These are phyloP conservation scores for Botrytis medusae DNA, from an alignment of 2,329 filamentous ascomycete genomes.

Conservation along the genomic window DNA sequence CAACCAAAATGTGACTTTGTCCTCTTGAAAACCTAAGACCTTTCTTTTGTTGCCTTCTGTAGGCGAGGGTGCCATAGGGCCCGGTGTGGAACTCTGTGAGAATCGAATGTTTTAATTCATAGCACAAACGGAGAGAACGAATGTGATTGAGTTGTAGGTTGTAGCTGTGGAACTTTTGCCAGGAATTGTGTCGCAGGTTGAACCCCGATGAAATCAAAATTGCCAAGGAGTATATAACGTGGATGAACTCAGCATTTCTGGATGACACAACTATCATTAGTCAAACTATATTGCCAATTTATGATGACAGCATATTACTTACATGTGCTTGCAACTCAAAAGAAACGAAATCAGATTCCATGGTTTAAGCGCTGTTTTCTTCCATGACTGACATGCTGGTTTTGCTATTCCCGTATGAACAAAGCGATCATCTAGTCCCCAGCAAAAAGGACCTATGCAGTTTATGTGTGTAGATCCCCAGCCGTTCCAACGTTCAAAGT, in stretches of 20 bases:
- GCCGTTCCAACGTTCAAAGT: too few species aligned
- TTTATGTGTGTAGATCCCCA: too few species aligned
- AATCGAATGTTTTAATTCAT: fast-evolving
- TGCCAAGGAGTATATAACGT: not conserved
- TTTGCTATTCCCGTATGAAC: too few species aligned
- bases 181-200: not conserved
- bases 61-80: not conserved
- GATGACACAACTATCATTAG: not conserved
- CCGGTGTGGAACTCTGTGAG: not conserved
- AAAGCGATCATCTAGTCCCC: too few species aligned
- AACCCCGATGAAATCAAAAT: not conserved
- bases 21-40: not conserved
- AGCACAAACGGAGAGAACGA: not conserved
- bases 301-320: not conserved
- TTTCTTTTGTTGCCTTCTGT: not conserved
- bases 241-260: not conserved
- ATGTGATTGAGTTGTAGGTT: not conserved
- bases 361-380: not conserved
- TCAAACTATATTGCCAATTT: not conserved
- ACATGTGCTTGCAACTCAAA: not conserved
- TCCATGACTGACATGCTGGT: not conserved
- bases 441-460: too few species aligned
- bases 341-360: not conserved
- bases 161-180: not conserved
- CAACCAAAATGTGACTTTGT: not conserved